Evolutionary conservation across 352 stramenopile species (phyloP).

Genomic region (Phytophthora podocarpi): DNA sequence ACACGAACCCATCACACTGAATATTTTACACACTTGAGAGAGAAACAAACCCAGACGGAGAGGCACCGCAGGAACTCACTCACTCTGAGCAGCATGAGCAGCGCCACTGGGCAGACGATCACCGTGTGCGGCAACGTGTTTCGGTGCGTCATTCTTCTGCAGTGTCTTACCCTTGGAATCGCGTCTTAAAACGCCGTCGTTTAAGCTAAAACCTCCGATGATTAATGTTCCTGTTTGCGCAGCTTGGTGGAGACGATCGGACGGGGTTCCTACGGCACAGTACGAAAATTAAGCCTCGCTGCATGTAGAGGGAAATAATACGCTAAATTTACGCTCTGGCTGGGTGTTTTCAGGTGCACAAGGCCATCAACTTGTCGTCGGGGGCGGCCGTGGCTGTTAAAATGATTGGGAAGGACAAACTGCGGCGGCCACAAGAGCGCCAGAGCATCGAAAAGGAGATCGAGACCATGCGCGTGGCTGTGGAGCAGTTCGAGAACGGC

Average conservation of each 20-base stretch:
- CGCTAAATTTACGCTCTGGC: background rate
- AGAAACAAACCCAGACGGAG: slow-evolving; percentile 23
- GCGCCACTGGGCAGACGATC: slow-evolving; percentile 73
- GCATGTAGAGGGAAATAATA: background rate
- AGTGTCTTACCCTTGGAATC: background rate
- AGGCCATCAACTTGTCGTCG: slow-evolving; percentile 82
- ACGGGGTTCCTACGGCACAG: slow-evolving; percentile 81
- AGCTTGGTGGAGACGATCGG: slow-evolving; percentile 84
- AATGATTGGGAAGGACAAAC: slow-evolving; percentile 79
- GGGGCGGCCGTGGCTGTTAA: slow-evolving; percentile 81
- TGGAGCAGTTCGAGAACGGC: slow-evolving; percentile 88
- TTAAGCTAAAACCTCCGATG: background rate
- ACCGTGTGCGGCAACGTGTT: slow-evolving; percentile 84
- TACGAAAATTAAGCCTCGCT: slow-evolving; percentile 19
- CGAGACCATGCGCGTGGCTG: slow-evolving; percentile 83
- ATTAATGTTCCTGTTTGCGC: slow-evolving; percentile 8
- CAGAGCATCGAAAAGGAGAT: slow-evolving; percentile 88
- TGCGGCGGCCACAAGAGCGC: slow-evolving; percentile 73
- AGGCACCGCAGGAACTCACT: slow-evolving; percentile 4
- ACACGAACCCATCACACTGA: slow-evolving; percentile 11
- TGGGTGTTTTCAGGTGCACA: slow-evolving; percentile 62
- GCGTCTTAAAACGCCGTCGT: background rate
- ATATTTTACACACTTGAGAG: slow-evolving; percentile 21
- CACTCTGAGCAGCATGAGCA: slow-evolving; percentile 46
- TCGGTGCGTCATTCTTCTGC: slow-evolving; percentile 42